Base-by-base conservation (phyloP, 2,329 filamentous ascomycete genomes). In the Exophiala sp. region DNA sequence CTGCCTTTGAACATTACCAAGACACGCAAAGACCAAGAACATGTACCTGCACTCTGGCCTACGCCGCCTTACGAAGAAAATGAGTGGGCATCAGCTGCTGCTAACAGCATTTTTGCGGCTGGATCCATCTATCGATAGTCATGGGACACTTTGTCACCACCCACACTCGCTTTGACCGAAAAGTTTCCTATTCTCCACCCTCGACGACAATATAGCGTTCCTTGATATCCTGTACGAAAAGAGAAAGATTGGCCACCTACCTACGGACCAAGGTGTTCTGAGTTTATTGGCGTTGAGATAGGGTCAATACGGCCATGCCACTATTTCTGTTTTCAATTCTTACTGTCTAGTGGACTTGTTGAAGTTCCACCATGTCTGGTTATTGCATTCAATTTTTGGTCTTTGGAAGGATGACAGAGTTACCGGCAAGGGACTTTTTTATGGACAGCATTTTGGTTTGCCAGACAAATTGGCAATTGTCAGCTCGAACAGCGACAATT, bases 21-120 rank as follows among this genome's bases (percentile, higher is more conserved):
- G 67, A 80, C 81, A 42, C 75, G 76, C 65, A 74, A 72, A 10
- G 73, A 78, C 57, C 70, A 80, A 60, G 72, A 78, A 50, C 67
- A 74, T 51, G 73, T 76, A 18, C 72, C 78, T 50, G 79, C 84
- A 36, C 94, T 96, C 73, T 96, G 91, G 87, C 92, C 91, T 2
- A 97, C 94, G 12, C 94, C 94, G 18, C 92, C 94, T 3, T 96
- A 96, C 63, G 91, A 96, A 66, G 91, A 95, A 65, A 85, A 86
- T 59, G 91, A 96, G 69, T 97, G 91, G 92, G 90, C 87, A 14
- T 84, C 87, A 7, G 86, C 88, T 39, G 88, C 89, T 29, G 84
- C 90, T 9, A 87, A 89, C 5, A 91, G 87, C 72, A 91, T 91
- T 62, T 87, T 88, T 76, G 86, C 87, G 49, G 83, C 85, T 32